A percentile compares a stretch with the other conserved stretches of the same genome.
These are phyloP conservation scores for Lenzites betulinus DNA, from an alignment of 768 basidiomycete species.

Conservation along the genomic window DNA sequence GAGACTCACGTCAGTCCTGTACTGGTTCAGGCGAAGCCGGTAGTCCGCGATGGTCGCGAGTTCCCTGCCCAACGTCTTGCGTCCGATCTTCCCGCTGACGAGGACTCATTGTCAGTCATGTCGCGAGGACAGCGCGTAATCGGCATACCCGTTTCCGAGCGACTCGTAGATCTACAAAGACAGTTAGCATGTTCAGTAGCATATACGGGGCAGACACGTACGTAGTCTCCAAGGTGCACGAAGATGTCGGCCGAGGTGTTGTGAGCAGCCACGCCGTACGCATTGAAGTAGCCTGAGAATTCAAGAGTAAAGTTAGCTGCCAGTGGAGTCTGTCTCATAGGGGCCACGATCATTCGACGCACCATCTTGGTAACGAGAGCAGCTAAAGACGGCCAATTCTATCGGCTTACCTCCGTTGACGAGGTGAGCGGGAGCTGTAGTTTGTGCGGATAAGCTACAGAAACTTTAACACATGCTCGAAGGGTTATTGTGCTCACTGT, in stretches of 20 bases:
- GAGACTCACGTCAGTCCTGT: constrained; percentile 53
- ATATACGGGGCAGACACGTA: constrained; percentile 28
- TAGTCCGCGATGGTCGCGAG: constrained; percentile 59
- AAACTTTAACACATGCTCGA: too few species aligned
- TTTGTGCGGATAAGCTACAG: background rate
- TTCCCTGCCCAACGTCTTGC: constrained; percentile 53
- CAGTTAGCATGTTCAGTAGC: background rate
- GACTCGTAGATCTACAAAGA: constrained; percentile 49
- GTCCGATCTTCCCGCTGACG: constrained; percentile 45
- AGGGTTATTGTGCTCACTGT: constrained; percentile 39
- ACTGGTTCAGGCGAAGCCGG: constrained; percentile 51
- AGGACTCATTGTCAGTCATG: constrained; percentile 14
- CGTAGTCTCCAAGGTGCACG: constrained; percentile 62
- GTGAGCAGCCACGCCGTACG: constrained; percentile 56
- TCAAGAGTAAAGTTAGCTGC: background rate
- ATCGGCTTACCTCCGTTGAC: constrained; percentile 57
- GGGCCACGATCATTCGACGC: constrained; percentile 1
- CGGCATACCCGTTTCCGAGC: constrained; percentile 35
- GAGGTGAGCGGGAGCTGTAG: constrained; percentile 44
- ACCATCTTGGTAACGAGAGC: constrained; percentile 56
- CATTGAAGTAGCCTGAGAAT: constrained; percentile 56
- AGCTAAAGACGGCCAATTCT: constrained; percentile 60
- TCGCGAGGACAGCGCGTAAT: background rate
- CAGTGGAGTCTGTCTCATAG: too few species aligned
- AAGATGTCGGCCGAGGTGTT: constrained; percentile 55